Evolutionary conservation across 1,284 basidiomycete species (phyloP), one percentile per base, ranked within the genome.

Genomic region (Ganoderma resinaceum): DNA sequence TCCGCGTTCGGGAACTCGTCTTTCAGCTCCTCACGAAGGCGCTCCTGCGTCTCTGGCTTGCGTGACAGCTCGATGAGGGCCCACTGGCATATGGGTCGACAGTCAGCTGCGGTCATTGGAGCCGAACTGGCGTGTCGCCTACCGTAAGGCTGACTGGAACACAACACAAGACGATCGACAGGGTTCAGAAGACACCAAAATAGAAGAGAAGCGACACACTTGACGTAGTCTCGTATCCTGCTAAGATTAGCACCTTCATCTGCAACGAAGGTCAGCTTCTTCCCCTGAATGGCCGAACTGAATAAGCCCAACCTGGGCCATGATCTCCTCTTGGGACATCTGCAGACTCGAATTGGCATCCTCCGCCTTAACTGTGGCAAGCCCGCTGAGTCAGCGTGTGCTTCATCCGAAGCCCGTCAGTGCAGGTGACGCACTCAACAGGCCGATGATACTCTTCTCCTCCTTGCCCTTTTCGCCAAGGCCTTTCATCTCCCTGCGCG

Each of bases 291-390:
- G 20, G 38, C n/a, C 2, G 58, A 46, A 43, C 38, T 33, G 6
- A 37, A 11, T 43, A 20, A 23, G 11, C 42, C 63, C 12, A 35
- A 79, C 81, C 80, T 90, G 88, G 0, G 90, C 88, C 53, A 90
- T 72, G 23, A 94, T 87, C 75, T 95, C 94, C 26, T 89, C 87
- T 62, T 88, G 83, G 2, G 87, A 84, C 83, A 94, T 83, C 53
- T 80, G 81, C 61, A 87, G 75, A 26, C 78, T 79, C 0, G 81
- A 77, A 33, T 79, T 79, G 1, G 78, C 73, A 62, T 74, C 78
- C 75, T 89, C 86, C 0, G 87, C 86, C 72, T 86, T 88, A 55
- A 89, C 87, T 89, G 60, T 3, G 26, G 46, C 67, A 43, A 16
- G 16, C 23, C 18, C 31, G 52, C 61, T 2, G 26, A 40, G 61